phyloP scores from a whole-genome alignment of 495 filamentous ascomycete genomes.

The Penicillium ucsense region DNA sequence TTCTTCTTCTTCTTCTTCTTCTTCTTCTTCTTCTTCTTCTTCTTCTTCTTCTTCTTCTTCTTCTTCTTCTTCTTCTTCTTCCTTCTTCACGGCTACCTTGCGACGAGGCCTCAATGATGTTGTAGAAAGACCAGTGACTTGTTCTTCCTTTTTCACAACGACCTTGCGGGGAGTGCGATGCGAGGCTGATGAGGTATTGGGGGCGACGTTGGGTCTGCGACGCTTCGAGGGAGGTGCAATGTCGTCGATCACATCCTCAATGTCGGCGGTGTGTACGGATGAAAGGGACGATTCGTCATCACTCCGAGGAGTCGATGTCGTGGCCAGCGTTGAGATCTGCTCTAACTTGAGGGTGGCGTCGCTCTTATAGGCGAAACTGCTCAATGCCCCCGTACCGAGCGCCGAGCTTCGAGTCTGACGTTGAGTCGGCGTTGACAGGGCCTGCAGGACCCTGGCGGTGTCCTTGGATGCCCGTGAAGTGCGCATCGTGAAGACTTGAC shows the following conservation, averaged over 20 bases:
- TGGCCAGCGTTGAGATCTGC: conserved; percentile 3
- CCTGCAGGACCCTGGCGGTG: conserved; percentile 42
- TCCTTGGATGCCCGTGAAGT: conserved; percentile 51
- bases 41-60: too few species aligned
- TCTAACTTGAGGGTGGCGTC: conserved; percentile 8
- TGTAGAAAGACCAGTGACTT: neutral
- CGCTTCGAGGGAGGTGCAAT: conserved; percentile 34
- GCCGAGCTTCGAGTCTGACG: conserved; percentile 30
- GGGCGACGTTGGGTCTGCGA: conserved; percentile 35
- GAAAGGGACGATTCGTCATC: conserved; percentile 35
- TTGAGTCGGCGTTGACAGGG: conserved; percentile 32
- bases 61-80: too few species aligned
- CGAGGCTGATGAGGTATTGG: conserved; percentile 1
- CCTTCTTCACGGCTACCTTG: too few species aligned
- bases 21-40: too few species aligned
- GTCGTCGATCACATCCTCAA: conserved; percentile 48
- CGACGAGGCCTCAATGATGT: too few species aligned
- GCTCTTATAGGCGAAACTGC: conserved; percentile 21
- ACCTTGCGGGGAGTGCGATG: conserved; percentile 10
- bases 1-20: too few species aligned
- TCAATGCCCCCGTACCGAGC: conserved; percentile 17
- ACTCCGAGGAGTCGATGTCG: conserved; percentile 2
- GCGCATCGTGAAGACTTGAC: conserved; percentile 37
- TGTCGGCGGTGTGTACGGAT: conserved; percentile 42
- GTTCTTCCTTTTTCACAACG: conserved; percentile 18